phyloP scores from a whole-genome alignment of 148 eudicot genomes.

The Rhododendron griersonianum region DNA sequence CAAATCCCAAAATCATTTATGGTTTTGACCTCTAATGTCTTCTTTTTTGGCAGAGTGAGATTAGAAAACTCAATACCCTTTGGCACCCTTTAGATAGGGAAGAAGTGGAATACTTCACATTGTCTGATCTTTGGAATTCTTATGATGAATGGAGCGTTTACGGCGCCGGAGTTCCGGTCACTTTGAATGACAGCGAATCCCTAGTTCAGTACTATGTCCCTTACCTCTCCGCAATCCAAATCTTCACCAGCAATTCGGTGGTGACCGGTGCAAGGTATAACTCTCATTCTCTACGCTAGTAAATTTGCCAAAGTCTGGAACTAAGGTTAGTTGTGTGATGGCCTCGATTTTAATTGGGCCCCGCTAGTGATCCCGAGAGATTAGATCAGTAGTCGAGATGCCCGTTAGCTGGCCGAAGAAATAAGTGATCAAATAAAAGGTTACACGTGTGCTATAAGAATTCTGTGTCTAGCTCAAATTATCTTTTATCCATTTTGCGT shows the following conservation, averaged over 20 bases:
- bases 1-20: background rate
- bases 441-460: too few species aligned
- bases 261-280: constrained; percentile 48
- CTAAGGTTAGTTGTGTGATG: background rate
- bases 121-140: constrained; percentile 77
- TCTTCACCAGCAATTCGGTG: constrained; percentile 65
- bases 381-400: background rate
- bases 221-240: constrained; percentile 86
- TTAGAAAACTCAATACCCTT: constrained; percentile 54
- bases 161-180: constrained; percentile 85
- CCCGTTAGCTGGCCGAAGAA: too few species aligned
- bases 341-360: background rate
- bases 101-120: constrained; percentile 58
- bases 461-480: background rate
- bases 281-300: background rate
- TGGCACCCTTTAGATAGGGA: constrained; percentile 91
- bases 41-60: constrained; percentile 53
- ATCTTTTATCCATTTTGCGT: background rate
- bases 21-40: background rate
- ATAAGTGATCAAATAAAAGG: too few species aligned
- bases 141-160: constrained; percentile 95
- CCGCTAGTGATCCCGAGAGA: background rate
- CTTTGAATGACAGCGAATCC: constrained; percentile 27
- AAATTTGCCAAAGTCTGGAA: background rate
- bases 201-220: constrained; percentile 88